A percentile compares a stretch with the other conserved stretches of the same genome.
These are phyloP conservation scores for Colletotrichum sp. DNA, from an alignment of 2,329 filamentous ascomycete genomes.

Conservation along the genomic window DNA sequence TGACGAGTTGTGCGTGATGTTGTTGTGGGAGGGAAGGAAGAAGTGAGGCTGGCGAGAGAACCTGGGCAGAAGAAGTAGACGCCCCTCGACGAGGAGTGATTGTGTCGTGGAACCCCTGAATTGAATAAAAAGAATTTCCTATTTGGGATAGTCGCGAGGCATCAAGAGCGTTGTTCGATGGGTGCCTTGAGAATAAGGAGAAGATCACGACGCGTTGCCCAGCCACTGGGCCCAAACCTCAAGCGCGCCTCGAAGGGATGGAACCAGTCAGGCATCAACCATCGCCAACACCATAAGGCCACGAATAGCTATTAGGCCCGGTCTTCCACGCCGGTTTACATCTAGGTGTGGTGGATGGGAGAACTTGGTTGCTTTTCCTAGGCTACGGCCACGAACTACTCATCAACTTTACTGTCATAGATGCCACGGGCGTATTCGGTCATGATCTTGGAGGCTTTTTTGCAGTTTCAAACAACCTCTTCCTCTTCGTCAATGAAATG, in stretches of 20 bases:
- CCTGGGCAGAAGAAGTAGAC: neutral
- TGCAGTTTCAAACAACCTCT: neutral
- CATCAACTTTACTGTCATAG: rapidly evolving
- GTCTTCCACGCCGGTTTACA: rapidly evolving
- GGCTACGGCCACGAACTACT: neutral
- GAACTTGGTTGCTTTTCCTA: neutral
- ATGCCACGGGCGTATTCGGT: neutral
- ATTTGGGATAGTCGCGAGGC: neutral
- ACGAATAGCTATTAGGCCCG: neutral
- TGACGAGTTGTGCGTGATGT: neutral
- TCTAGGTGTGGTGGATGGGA: neutral
- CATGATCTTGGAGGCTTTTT: neutral
- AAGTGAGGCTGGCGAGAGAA: neutral
- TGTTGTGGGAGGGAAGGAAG: neutral
- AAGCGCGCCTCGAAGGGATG: neutral
- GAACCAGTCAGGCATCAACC: neutral
- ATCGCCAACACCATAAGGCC: neutral
- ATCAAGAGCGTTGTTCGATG: neutral
- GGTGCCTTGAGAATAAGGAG: neutral
- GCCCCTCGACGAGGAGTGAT: neutral
- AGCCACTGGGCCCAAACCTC: neutral
- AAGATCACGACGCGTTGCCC: neutral
- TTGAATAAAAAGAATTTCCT: neutral
- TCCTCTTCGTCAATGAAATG: neutral
- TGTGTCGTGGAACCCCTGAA: neutral